Conservation (phyloP, 1,284 basidiomycete species). For the Hemileia vastatrix region DNA sequence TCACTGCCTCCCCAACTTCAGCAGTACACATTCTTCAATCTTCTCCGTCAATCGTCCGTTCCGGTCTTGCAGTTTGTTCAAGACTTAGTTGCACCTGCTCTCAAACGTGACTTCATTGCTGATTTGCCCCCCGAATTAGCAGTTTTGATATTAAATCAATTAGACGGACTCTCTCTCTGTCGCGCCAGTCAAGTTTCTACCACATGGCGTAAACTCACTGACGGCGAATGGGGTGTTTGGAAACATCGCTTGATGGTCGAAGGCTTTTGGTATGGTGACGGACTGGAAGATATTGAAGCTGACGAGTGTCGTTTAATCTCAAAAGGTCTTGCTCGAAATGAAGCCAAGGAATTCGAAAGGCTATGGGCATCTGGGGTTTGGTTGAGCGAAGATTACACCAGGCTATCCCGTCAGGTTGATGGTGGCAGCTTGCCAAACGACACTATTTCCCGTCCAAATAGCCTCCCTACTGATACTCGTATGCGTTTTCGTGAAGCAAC, state of each 20-base stretch:
- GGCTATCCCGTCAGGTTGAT: background rate
- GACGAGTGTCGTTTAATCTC: slow-evolving; percentile 18
- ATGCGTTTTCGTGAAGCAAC: too few species aligned
- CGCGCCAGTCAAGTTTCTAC: slow-evolving; percentile 69
- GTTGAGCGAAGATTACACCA: background rate
- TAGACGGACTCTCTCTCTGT: slow-evolving; percentile 64
- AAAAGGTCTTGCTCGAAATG: slow-evolving; percentile 21
- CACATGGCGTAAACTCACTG: slow-evolving; percentile 69
- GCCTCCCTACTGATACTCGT: too few species aligned
- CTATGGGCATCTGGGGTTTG: slow-evolving; percentile 17
- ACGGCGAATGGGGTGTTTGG: slow-evolving; percentile 74
- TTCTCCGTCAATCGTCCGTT: slow-evolving; percentile 70
- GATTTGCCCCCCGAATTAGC: slow-evolving; percentile 74
- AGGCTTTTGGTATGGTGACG: slow-evolving; percentile 72
- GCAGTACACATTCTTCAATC: slow-evolving; percentile 70
- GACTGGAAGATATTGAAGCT: slow-evolving; percentile 47
- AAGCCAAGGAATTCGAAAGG: slow-evolving; percentile 27
- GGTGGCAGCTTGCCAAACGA: background rate
- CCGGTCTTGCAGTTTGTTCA: slow-evolving; percentile 71
- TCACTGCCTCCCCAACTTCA: slow-evolving; percentile 62
- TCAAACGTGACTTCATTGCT: slow-evolving; percentile 76
- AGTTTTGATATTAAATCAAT: slow-evolving; percentile 64
- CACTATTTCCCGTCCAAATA: too few species aligned
- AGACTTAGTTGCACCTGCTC: slow-evolving; percentile 67
- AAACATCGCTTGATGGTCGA: slow-evolving; percentile 64